Base-by-base conservation (phyloP, 2,329 filamentous ascomycete genomes). In the Tolypocladium ophioglossoides region DNA sequence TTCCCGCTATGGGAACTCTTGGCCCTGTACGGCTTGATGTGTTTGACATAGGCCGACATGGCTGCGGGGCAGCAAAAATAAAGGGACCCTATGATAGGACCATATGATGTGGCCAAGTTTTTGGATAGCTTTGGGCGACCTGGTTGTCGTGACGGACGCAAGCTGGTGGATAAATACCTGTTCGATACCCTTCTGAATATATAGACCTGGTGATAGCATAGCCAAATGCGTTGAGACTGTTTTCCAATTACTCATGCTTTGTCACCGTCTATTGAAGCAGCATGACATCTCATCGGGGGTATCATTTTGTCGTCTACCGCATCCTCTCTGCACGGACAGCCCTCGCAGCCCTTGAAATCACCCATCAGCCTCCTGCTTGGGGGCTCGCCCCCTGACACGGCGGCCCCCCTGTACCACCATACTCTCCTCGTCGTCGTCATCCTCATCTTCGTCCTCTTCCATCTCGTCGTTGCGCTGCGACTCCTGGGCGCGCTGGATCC, bases 401-500 rank as follows among this genome's bases (percentile, higher is more conserved):
- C 63, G 58, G 11, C 65, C 59, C 41, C 61, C 56, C 54, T 58
- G 62, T 48, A 68, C 53, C 52, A 54, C 55, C 22, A 67, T 62
- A 51, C 16, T 63, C 57, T 14, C 52, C 60, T 64, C 59, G n/a
- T 51, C 58, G 1, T 61, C 57, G 2, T 59, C 60, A 0, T 62
- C 59, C 0, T 68, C 60, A 0, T 62, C 59, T 0, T 68, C 62
- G 5, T 68, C 65, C 11, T 73, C 72, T 3, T 74, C 71, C 10
- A 72, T 74, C 40, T 77, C 70, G n/a, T 72, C 68, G n/a, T 73
- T 68, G 20, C 70, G 66, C 56, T 72, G 72, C 2, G 71, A 70
- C 50, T 75, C 71, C 55, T 74, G 72, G 9, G 76, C 72, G 8
- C 83, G 78, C 66, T 78, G 74, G 53, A 87, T 80, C 60, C 78